A percentile compares a stretch with the other conserved stretches of the same genome.
Evolutionary conservation across 257 asterid species (phyloP).

Genomic region (Euphrasia confusa): DNA sequence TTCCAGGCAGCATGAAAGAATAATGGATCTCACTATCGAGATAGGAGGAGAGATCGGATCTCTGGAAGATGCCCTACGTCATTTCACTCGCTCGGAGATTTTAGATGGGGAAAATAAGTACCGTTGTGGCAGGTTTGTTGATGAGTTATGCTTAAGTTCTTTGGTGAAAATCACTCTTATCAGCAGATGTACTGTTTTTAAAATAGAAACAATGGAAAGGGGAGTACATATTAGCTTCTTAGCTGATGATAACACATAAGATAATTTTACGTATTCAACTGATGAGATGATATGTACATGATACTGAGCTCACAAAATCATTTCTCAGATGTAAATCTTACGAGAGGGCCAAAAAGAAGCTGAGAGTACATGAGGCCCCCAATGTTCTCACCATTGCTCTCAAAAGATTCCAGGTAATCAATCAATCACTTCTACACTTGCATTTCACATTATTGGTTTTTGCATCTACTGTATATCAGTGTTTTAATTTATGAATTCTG

Average conservation of each 20-base stretch:
- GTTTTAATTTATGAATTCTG: conserved; percentile 1
- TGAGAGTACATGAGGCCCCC: conserved; percentile 78
- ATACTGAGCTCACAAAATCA: not conserved
- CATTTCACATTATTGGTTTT: not conserved
- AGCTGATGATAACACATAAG: not conserved
- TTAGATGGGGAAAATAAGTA: conserved; percentile 88
- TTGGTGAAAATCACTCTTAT: not conserved
- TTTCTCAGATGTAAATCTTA: conserved; percentile 64
- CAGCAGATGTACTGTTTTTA: not conserved
- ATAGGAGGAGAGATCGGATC: conserved; percentile 67
- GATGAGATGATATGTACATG: not conserved
- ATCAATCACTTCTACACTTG: not conserved
- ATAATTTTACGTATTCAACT: conserved; percentile 14
- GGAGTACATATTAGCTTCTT: not conserved
- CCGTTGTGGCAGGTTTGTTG: conserved; percentile 62
- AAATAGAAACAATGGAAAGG: not conserved
- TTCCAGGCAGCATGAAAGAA: conserved; percentile 65
- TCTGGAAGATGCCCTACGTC: conserved; percentile 70
- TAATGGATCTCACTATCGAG: conserved; percentile 92
- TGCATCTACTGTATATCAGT: conserved; percentile 3
- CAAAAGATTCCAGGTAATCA: conserved; percentile 71
- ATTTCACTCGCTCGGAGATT: conserved; percentile 63
- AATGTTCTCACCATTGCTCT: conserved; percentile 72
- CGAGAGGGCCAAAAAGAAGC: conserved; percentile 79
- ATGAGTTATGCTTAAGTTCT: conserved; percentile 3